Percentiles rank a stretch among this genome's conserved stretches.
phyloP scores from a whole-genome alignment of 345 rosid species.

The Ceriops tagal region DNA sequence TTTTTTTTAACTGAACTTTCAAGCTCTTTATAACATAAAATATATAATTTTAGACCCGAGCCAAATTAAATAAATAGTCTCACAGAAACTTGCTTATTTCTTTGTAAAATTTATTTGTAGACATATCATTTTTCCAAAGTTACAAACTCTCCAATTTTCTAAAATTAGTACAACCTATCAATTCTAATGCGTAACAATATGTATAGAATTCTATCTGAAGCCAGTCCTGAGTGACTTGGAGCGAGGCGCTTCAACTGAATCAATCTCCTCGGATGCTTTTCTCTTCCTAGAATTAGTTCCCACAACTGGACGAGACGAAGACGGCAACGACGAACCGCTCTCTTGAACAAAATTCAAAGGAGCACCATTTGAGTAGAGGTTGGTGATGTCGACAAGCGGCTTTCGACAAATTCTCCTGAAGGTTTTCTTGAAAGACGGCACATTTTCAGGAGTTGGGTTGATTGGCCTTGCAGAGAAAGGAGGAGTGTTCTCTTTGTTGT shows the following conservation, averaged over 20 bases:
- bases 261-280: conserved; percentile 9
- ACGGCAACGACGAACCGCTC: not conserved
- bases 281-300: conserved; percentile 21
- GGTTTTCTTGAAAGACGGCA: conserved; percentile 8
- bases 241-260: not conserved
- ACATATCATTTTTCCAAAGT: too few relatives aligned
- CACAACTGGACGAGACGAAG: not conserved
- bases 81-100: too few relatives aligned
- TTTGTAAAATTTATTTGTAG: too few relatives aligned
- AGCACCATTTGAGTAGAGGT: conserved; percentile 4
- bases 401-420: conserved; percentile 18
- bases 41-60: too few relatives aligned
- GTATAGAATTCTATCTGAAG: conserved; percentile 9
- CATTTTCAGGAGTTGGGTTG: conserved; percentile 1
- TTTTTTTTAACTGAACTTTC: too few relatives aligned
- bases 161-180: too few relatives aligned
- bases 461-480: conserved; percentile 11
- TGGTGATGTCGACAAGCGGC: conserved; percentile 27
- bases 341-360: conserved; percentile 11
- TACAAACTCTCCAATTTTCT: too few relatives aligned
- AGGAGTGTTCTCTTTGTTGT: conserved; percentile 18
- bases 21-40: too few relatives aligned
- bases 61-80: too few relatives aligned
- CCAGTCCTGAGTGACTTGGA: conserved; percentile 19
- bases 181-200: not conserved